Conservation (phyloP, 208 protist genomes). For the Trypanosoma scelopori region DNA sequence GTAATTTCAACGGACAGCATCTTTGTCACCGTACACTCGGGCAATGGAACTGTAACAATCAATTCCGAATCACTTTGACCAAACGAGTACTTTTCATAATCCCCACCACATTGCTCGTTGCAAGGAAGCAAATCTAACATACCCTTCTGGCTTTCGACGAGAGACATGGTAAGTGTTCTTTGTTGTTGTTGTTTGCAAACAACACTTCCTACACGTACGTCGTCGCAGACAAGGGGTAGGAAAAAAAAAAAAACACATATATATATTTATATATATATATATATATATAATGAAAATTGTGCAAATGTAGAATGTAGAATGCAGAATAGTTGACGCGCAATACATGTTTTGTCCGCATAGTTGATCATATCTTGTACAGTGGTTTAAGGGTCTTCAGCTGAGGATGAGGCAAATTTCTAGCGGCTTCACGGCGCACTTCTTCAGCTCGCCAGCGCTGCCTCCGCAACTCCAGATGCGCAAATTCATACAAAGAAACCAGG, state of each 20-base stretch:
- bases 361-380: constrained; percentile 17
- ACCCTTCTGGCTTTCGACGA: constrained; percentile 57
- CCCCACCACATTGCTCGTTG: constrained; percentile 82
- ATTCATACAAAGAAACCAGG: constrained; percentile 23
- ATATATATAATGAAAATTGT: not conserved
- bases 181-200: not conserved
- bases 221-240: constrained; percentile 9
- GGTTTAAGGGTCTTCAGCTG: not conserved
- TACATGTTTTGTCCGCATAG: not conserved
- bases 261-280: constrained; percentile 23
- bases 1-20: constrained; percentile 62
- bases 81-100: constrained; percentile 78
- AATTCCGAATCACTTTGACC: constrained; percentile 81
- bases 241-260: constrained; percentile 17
- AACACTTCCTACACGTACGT: not conserved
- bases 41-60: constrained; percentile 59
- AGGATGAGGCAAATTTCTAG: not conserved
- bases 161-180: constrained; percentile 37
- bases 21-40: constrained; percentile 49
- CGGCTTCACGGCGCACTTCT: constrained; percentile 8
- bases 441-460: constrained; percentile 17
- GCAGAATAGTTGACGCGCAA: not conserved
- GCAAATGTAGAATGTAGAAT: not conserved
- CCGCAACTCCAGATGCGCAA: constrained; percentile 21
- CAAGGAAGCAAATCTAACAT: constrained; percentile 73